phyloP scores from a whole-genome alignment of 202 grass and related monocot species.

The Eragrostis tef region DNA sequence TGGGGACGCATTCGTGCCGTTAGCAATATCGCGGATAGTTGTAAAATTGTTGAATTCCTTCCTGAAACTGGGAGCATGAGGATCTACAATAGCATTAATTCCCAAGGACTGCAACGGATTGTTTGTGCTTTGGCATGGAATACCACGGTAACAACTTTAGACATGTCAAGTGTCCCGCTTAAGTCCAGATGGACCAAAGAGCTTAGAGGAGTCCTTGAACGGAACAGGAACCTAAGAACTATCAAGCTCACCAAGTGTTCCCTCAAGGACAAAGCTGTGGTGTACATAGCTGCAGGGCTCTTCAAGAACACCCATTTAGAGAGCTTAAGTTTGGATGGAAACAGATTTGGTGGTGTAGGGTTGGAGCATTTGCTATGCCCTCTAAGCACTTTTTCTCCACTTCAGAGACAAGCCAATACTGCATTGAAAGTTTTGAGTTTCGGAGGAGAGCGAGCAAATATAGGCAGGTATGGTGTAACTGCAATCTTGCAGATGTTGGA shows the following conservation, averaged over 20 bases:
- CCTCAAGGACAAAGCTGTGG: constrained; percentile 73
- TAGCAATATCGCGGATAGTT: constrained; percentile 37
- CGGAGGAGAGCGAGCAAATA: constrained; percentile 62
- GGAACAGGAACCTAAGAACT: constrained; percentile 68
- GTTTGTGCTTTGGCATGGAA: constrained; percentile 87
- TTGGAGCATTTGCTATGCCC: constrained; percentile 85
- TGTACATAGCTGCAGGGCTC: constrained; percentile 94
- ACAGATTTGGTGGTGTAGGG: constrained; percentile 74
- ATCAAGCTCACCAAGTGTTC: constrained; percentile 73
- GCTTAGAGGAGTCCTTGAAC: constrained; percentile 75
- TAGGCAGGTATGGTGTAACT: constrained; percentile 61
- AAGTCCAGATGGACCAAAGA: constrained; percentile 82
- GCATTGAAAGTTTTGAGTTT: constrained; percentile 74
- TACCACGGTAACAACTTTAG: constrained; percentile 64
- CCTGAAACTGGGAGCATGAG: constrained; percentile 69
- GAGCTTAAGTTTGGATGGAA: constrained; percentile 75
- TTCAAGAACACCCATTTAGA: constrained; percentile 85
- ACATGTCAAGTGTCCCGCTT: constrained; percentile 73
- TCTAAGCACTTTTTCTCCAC: constrained; percentile 81
- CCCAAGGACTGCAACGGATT: constrained; percentile 55
- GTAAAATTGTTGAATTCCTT: constrained; percentile 75
- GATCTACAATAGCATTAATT: constrained; percentile 60
- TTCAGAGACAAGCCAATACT: constrained; percentile 87
- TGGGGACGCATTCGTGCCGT: constrained; percentile 53
- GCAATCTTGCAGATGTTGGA: constrained; percentile 84